Evolutionary conservation across 805 yeast species (phyloP).

Genomic region (Ogataea degrootiae): DNA sequence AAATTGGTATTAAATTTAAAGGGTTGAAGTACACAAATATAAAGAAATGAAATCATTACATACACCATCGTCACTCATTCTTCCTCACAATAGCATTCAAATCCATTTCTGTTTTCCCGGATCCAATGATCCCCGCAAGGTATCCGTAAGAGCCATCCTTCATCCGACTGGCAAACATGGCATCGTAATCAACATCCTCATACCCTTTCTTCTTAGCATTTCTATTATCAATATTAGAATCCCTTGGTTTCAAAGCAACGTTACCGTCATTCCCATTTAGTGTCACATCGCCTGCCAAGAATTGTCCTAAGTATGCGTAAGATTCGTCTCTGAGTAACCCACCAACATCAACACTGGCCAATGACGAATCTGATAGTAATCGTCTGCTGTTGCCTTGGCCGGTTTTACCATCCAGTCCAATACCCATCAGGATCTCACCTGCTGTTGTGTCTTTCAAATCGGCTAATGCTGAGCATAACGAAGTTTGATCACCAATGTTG

Average conservation of each 20-base stretch:
- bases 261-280: not conserved
- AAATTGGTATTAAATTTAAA: too few relatives aligned
- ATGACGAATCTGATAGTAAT: conserved; percentile 11
- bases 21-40: too few relatives aligned
- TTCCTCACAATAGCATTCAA: conserved; percentile 3
- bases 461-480: conserved; percentile 25
- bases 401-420: conserved; percentile 9
- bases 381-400: not conserved
- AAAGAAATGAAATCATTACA: too few relatives aligned
- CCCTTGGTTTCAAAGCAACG: not conserved
- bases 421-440: conserved; percentile 17
- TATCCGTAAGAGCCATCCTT: conserved; percentile 33
- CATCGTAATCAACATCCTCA: conserved; percentile 22
- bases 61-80: not conserved
- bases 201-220: not conserved
- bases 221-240: not conserved
- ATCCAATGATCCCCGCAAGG: conserved; percentile 30
- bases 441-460: conserved; percentile 16
- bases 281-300: conserved; percentile 24
- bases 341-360: conserved; percentile 7
- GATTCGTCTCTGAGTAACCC: conserved; percentile 33
- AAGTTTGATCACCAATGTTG: conserved; percentile 12
- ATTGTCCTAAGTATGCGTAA: conserved; percentile 38
- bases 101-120: conserved; percentile 18
- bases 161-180: conserved; percentile 17